A percentile compares a stretch with the other conserved stretches of the same genome.
phyloP scores from a whole-genome alignment of 192 early-diverging fungal species.

The Gonapodya prolifera region DNA sequence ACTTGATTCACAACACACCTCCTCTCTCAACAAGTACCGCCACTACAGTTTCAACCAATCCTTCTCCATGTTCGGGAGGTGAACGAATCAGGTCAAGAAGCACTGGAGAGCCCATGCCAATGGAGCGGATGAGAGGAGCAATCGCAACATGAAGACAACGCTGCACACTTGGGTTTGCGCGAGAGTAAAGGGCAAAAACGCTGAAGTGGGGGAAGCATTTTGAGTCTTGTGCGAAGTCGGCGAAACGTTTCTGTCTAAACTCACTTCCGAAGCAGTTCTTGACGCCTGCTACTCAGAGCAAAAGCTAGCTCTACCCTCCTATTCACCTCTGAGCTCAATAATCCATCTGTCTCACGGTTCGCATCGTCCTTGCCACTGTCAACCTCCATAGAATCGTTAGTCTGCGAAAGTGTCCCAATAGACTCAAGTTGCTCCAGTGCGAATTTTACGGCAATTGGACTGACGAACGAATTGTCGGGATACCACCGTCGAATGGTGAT shows the following conservation, averaged over 20 bases:
- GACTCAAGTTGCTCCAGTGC: slow-evolving; percentile 25
- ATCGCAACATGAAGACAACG: slow-evolving; percentile 42
- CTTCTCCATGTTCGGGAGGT: slow-evolving; percentile 61
- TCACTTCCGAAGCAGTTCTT: slow-evolving; percentile 50
- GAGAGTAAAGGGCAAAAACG: slow-evolving; percentile 33
- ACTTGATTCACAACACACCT: slow-evolving; percentile 12
- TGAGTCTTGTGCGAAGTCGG: slow-evolving; percentile 8
- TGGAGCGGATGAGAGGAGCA: slow-evolving; percentile 46
- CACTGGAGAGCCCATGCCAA: slow-evolving; percentile 39
- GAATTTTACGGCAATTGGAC: slow-evolving; percentile 27
- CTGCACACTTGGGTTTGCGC: slow-evolving; percentile 23
- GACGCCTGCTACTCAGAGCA: slow-evolving; percentile 60
- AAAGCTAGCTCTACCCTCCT: slow-evolving; percentile 58
- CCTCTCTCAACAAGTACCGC: slow-evolving; percentile 48
- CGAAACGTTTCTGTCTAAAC: not conserved
- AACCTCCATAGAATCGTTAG: slow-evolving; percentile 4
- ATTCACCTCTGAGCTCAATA: not conserved
- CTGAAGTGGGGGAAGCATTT: slow-evolving; percentile 17
- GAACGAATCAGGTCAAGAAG: slow-evolving; percentile 40
- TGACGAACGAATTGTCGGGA: slow-evolving; percentile 27
- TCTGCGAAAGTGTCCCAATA: slow-evolving; percentile 5
- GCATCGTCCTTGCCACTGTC: not conserved
- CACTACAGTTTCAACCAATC: slow-evolving; percentile 47
- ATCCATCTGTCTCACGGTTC: slow-evolving; percentile 5
- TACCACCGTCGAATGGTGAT: slow-evolving; percentile 41